Evolutionary conservation across 148 eudicot genomes (phyloP), one percentile per base, ranked within the genome.

Genomic region (Drosera capensis): DNA sequence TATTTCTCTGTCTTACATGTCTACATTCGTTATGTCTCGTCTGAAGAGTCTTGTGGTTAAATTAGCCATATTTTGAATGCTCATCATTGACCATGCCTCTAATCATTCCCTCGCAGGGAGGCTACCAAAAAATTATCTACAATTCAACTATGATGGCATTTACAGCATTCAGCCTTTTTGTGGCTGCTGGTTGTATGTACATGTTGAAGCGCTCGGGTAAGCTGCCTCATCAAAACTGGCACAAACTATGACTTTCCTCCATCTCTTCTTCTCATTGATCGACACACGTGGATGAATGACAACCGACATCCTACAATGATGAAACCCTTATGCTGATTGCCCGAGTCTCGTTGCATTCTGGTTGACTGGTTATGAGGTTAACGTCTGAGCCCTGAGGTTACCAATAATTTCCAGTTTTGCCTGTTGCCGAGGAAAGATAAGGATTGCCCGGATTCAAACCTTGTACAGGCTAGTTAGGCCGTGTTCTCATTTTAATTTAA

Each of bases 181-280:
- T 72, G 34, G 85, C 82, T 22, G 94, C 99, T 44, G 76, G 76
- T 37, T 76, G 94, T 64, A 63, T 81, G 70, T 48, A 81, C 63
- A 43, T 68, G 58, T 63, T 92, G 66, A 92, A 75, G 66, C 62
- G 63, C 22, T 61, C 62, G 45, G 94, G 94, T 29, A 92, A 85
- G 71, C 78, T 75, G 56, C 75, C 68, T 60, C 84, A 71, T 54
- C 82, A 73, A 26, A 76, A 53, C 51, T 73, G 78, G 78, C 84
- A 64, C 68, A 83, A 79, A 44, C 58, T 25, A 45, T 73, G 64
- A 68, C 15, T 43, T 29, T 34, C n/a, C n/a, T n/a, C n/a, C n/a
- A n/a, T n/a, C n/a, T n/a, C n/a, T n/a, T n/a, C n/a, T n/a, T n/a
- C n/a, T n/a, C n/a, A n/a, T n/a, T n/a, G n/a, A n/a, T n/a, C n/a